Evolutionary conservation across 768 basidiomycete genomes (phyloP), one percentile per base, ranked within the genome.

Genomic region (Guyanaporus albipodus): DNA sequence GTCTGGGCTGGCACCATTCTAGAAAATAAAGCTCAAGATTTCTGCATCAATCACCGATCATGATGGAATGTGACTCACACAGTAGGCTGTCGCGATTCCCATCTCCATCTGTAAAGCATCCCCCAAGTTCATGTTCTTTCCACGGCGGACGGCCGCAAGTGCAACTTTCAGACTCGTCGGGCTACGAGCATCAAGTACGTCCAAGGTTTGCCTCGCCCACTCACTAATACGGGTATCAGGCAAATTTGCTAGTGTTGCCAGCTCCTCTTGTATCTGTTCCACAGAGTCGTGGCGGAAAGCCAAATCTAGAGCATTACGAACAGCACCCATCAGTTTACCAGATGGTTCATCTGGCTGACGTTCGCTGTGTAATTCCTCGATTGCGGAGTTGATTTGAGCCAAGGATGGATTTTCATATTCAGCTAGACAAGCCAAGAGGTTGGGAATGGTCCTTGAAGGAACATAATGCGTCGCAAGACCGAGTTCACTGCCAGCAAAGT

Each of bases 381-480:
- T 75, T 21, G 88, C 77, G 49, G 79, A 72, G 58, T 93, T 78
- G 48, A 87, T 78, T 37, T 74, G 71, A 53, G 78, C 67, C 61
- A 66, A 58, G 43, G 69, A 56, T 18, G 66, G 61, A 34, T 57
- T 46, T 57, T 67, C 55, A 47, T 64, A 67, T 48, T 66, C 68
- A 15, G 82, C 75, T 44, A 98, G 70, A 48, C 82, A 78, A 44
- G 82, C 74, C 33, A 90, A 71, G 38, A 97, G 78, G 33, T 75
- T 73, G 14, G 87, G 80, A 29, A 96, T 71, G 31, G 85, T 76
- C 44, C 83, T 72, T 14, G 89, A 85, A 9, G 91, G 82, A 43
- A 98, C 78, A 59, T 77, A 98, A 66, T 99, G 96, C 2, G 96
- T 97, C 4, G 95, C 94, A 58, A 98, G 77, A 26, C 96, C 95